Evolutionary conservation across 139 green algal species (phyloP), one percentile per base, ranked within the genome.

Genomic region (Trebouxia sp.): DNA sequence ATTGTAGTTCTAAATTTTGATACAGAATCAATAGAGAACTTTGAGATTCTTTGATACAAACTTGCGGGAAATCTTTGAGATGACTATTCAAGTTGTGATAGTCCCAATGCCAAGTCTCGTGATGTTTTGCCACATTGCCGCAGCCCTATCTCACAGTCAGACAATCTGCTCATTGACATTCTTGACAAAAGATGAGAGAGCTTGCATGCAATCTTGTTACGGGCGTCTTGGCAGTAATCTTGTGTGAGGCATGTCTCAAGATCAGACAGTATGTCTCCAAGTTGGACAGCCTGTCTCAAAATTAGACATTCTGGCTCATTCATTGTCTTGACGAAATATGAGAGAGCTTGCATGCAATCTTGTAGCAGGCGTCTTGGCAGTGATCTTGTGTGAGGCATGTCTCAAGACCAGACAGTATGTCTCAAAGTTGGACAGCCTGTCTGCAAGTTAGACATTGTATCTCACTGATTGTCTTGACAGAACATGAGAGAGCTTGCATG

Each of bases 1-100:
- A 69, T 69, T 69, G 58, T 69, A 69, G 58, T 69, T 69, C 58
- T 69, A 69, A 69, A 69, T 69, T 69, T 69, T 69, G 58, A 69
- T 69, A n/a, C 58, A 69, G 58, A 69, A n/a, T 69, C 58, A 69
- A 69, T 69, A 42, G 58, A 69, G 58, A 69, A 42, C 3, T 69
- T 69, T 69, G 3, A 69, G 0, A 69, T 69, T 69, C 58, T 69
- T 69, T 69, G 58, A 69, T 24, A 69, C 58, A n/a, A n/a, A 65
- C 51, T 65, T 65, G 58, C 58, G 58, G 58, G 30, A 69, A 69
- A 41, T 65, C 51, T 26, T 69, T 69, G 58, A n/a, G n/a, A n/a
- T n/a, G n/a, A n/a, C n/a, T n/a, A n/a, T n/a, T n/a, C n/a, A n/a
- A n/a, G n/a, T n/a, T n/a, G n/a, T n/a, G n/a, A n/a, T n/a, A n/a